Evolutionary conservation across 345 rosid genomes (phyloP).

Genomic region (Salix suchowensis): DNA sequence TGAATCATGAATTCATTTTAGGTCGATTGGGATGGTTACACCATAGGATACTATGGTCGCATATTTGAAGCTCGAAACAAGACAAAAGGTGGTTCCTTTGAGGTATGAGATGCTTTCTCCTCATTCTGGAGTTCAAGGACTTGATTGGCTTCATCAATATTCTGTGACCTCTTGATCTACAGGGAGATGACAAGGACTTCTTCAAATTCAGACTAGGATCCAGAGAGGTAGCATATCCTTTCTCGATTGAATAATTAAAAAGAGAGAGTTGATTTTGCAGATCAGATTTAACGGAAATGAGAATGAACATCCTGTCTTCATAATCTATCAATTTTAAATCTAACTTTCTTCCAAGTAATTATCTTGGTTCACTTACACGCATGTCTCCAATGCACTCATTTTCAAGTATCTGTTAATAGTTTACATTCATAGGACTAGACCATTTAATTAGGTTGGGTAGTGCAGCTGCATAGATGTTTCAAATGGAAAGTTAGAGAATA

Average conservation of each 20-base stretch:
- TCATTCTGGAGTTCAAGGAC: background rate
- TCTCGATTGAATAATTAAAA: background rate
- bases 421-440: background rate
- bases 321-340: background rate
- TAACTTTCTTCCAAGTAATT: background rate
- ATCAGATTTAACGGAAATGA: background rate
- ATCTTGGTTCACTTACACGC: background rate
- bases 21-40: slow-evolving; percentile 99
- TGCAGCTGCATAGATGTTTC: background rate
- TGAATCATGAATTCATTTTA: slow-evolving; percentile 22
- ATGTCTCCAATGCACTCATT: background rate
- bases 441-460: background rate
- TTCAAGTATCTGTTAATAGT: background rate
- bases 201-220: slow-evolving; percentile 81
- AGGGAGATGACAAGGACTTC: slow-evolving; percentile 89
- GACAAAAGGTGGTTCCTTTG: slow-evolving; percentile 94
- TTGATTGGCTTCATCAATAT: background rate
- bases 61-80: slow-evolving; percentile 98
- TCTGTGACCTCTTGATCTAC: slow-evolving; percentile 18
- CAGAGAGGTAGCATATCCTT: slow-evolving; percentile 44
- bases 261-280: background rate
- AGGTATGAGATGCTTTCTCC: slow-evolving; percentile 38
- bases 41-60: slow-evolving; percentile 97
- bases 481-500: background rate
- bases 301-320: background rate